These are phyloP conservation scores for Botrytis elliptica DNA, from an alignment of 2,329 filamentous ascomycete species.

Conservation along the genomic window DNA sequence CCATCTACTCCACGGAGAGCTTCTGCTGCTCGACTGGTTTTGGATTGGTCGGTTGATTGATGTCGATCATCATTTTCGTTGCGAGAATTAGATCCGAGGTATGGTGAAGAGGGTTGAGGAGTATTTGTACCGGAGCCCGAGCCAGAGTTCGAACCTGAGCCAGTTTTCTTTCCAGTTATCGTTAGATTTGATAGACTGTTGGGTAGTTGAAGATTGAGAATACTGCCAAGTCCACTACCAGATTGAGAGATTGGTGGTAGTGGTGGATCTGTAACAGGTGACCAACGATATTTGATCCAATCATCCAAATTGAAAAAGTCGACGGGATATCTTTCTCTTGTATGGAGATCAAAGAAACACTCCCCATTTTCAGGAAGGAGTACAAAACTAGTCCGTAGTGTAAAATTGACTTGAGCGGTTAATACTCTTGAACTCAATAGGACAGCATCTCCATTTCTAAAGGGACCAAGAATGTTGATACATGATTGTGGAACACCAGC, in stretches of 20 bases:
- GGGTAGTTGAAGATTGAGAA: slow-evolving; percentile 37
- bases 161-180: slow-evolving; percentile 32
- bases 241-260: slow-evolving; percentile 53
- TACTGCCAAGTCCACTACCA: slow-evolving; percentile 40
- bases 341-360: slow-evolving; percentile 77
- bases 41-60: slow-evolving; percentile 27
- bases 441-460: slow-evolving; percentile 91
- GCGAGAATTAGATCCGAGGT: slow-evolving; percentile 27
- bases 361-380: slow-evolving; percentile 83
- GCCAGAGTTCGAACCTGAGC: slow-evolving; percentile 5
- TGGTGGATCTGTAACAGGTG: slow-evolving; percentile 69
- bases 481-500: slow-evolving; percentile 83
- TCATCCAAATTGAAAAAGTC: slow-evolving; percentile 79
- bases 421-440: slow-evolving; percentile 85
- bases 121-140: slow-evolving; percentile 23
- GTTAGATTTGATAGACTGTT: slow-evolving; percentile 37
- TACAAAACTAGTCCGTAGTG: slow-evolving; percentile 79
- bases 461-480: slow-evolving; percentile 85
- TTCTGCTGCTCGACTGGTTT: slow-evolving; percentile 34
- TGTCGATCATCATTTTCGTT: slow-evolving; percentile 30
- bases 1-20: slow-evolving; percentile 31
- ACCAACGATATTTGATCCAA: slow-evolving; percentile 77
- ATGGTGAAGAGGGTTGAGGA: slow-evolving; percentile 23
- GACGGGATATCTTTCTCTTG: slow-evolving; percentile 75
- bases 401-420: slow-evolving; percentile 91